Evolutionary conservation across 306 rosid species (phyloP), one percentile per base, ranked within the genome.

Genomic region (Nissolia schottii): DNA sequence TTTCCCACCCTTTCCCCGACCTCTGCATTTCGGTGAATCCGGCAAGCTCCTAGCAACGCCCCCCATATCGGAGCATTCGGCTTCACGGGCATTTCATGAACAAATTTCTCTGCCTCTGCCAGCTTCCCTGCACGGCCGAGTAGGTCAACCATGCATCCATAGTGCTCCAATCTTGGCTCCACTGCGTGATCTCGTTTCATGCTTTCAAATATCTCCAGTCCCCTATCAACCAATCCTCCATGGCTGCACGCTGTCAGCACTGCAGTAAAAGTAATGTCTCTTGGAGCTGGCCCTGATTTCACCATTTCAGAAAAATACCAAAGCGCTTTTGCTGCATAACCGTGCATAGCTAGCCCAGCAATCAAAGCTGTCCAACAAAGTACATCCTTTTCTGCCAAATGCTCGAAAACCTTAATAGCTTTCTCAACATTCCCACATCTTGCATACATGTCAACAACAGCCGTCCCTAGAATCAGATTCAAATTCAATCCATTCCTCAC

Each of bases 1-100:
- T 71, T 83, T 19, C 87, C 87, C 20, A 76, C 82, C 70, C 77
- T 83, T 55, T 79, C 82, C 13, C 62, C 84, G 22, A 83, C 65
- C 68, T 79, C 62, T 0, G 48, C 74, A 71, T 83, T 79, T 73
- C 63, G 79, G 50, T 83, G 84, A 75, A 83, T 79, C 46, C 87
- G 67, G 64, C 87, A 75, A 50, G 84, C 84, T 67, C 87, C 84
- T 31, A 79, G 64, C 79, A 83, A 12, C 38, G 87, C 87, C 22
- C 87, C 76, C 87, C 82, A 83, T 71, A 83, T 37, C 6, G 84
- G 82, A 60, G 84, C 79, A 76, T 79, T 79, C 7, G 84, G 84
- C 77, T 75, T 67, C 74, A 83, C 65, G 5, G 87, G 81, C 84
- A 83, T 83, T 60, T 83, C 81, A 35, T 18, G 82, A 66, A 83